Percentiles rank a stretch among this genome's conserved stretches.
Conservation (phyloP, 169 alveolate genomes). For the Perkinsus marinus region DNA sequence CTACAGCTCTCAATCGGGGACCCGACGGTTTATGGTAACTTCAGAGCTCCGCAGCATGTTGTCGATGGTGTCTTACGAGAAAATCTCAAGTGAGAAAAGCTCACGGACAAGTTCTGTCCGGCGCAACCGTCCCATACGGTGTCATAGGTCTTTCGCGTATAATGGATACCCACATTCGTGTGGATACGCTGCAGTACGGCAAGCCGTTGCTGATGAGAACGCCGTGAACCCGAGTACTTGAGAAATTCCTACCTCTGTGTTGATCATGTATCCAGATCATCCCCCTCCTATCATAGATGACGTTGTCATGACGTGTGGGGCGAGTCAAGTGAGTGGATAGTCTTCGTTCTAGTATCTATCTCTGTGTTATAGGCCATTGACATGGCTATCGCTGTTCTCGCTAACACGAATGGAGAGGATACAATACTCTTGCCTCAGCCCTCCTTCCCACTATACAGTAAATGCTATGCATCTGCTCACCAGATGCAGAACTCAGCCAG, state of each 20-base stretch:
- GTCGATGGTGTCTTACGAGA: background rate
- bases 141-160: background rate
- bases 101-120: background rate
- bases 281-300: background rate
- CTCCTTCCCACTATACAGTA: background rate
- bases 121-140: too few relatives aligned
- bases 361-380: background rate
- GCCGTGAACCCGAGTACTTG: background rate
- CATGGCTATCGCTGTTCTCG: background rate
- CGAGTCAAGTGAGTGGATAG: background rate
- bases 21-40: conserved; percentile 5
- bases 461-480: background rate
- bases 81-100: background rate
- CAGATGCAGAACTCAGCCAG: background rate
- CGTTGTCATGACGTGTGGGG: background rate
- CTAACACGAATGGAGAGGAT: background rate
- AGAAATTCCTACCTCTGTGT: background rate
- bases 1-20: conserved; percentile 4
- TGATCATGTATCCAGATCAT: background rate
- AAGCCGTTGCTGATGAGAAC: background rate
- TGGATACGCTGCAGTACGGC: background rate
- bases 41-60: background rate
- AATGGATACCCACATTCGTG: background rate
- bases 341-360: background rate
- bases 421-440: background rate